Percentiles rank a stretch among this genome's conserved stretches.
Evolutionary conservation across 2,329 filamentous ascomycete genomes (phyloP).

Genomic region (Pezicula neosporulosa): DNA sequence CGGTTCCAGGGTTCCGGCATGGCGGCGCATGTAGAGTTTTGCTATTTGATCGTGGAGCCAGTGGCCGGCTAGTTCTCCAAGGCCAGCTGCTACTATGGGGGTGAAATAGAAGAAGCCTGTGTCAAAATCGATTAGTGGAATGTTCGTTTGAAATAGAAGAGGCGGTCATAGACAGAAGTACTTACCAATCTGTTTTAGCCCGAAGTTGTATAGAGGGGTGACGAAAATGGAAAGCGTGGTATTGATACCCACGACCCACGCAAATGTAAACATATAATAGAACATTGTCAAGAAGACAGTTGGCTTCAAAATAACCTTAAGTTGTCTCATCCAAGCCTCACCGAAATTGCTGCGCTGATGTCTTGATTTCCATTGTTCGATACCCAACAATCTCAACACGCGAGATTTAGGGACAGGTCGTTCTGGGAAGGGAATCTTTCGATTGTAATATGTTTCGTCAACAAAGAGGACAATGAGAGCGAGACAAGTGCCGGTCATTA

Average conservation of each 20-base stretch:
- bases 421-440: conserved; percentile 31
- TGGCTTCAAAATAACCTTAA: conserved; percentile 36
- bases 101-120: conserved; percentile 55
- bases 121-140: not conserved
- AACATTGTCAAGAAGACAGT: conserved; percentile 32
- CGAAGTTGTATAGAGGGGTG: conserved; percentile 46
- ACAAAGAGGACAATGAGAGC: conserved; percentile 41
- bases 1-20: conserved; percentile 52
- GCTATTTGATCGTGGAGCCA: conserved; percentile 52
- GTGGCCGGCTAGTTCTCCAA: conserved; percentile 52
- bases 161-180: not conserved
- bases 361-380: conserved; percentile 23
- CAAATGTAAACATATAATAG: conserved; percentile 39
- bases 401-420: conserved; percentile 31
- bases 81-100: conserved; percentile 47
- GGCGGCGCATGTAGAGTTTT: conserved; percentile 37
- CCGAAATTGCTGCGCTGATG: conserved; percentile 35
- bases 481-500: conserved; percentile 33
- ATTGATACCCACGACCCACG: conserved; percentile 53
- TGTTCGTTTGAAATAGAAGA: not conserved
- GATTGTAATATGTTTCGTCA: conserved; percentile 48
- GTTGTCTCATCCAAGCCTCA: conserved; percentile 35
- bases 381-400: conserved; percentile 22
- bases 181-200: conserved; percentile 44
- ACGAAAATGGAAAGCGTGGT: conserved; percentile 52